Evolutionary conservation across 805 yeast species (phyloP).

Genomic region (Millerago galiae): DNA sequence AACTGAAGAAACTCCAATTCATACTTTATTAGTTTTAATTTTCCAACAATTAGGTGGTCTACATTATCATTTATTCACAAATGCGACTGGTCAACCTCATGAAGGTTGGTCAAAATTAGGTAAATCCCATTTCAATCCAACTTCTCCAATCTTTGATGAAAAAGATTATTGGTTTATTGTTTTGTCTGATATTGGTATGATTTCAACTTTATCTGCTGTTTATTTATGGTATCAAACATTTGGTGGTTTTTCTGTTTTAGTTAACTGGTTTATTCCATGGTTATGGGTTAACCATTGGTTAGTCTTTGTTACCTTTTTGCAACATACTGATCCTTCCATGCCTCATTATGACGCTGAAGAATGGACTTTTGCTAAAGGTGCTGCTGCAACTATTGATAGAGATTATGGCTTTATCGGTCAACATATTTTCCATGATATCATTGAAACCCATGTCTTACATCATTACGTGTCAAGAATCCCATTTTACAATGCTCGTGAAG

Average conservation of each 20-base stretch:
- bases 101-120: conserved; percentile 36
- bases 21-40: conserved; percentile 34
- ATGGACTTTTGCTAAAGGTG: conserved; percentile 64
- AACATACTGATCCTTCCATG: conserved; percentile 54
- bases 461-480: conserved; percentile 83
- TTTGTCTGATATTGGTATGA: conserved; percentile 50
- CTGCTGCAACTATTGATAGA: conserved; percentile 61
- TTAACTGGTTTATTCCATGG: conserved; percentile 56
- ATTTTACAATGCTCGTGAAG: conserved; percentile 77
- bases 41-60: conserved; percentile 55
- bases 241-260: conserved; percentile 44
- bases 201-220: conserved; percentile 36
- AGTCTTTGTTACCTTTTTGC: conserved; percentile 55
- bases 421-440: conserved; percentile 80
- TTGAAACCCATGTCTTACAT: conserved; percentile 86
- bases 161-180: conserved; percentile 50
- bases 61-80: conserved; percentile 41
- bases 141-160: conserved; percentile 47
- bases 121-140: conserved; percentile 49
- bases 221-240: conserved; percentile 45
- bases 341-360: conserved; percentile 51
- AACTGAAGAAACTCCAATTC: conserved; percentile 50
- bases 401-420: conserved; percentile 55
- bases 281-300: conserved; percentile 59
- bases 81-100: conserved; percentile 51